A percentile compares a stretch with the other conserved stretches of the same genome.
Evolutionary conservation across 2,329 filamentous ascomycete species (phyloP).

Genomic region (Sporothrix curviconia): DNA sequence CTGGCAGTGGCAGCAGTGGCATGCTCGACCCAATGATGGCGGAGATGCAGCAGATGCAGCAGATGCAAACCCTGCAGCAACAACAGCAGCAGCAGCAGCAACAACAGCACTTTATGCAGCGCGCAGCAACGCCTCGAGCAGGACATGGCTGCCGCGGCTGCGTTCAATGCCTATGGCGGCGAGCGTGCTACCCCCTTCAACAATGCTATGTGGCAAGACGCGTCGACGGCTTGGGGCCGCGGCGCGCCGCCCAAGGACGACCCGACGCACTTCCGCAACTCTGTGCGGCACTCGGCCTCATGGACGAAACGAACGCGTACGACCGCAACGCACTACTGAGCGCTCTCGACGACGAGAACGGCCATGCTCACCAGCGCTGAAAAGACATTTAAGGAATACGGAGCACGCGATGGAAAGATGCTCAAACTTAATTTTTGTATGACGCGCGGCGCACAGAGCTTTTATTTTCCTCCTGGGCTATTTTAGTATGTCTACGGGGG

Average conservation of each 20-base stretch:
- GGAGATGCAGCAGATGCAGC: constrained; percentile 7
- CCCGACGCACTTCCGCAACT: constrained; percentile 21
- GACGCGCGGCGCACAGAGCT: too few relatives aligned
- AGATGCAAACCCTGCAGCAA: neutral
- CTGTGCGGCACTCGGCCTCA: constrained; percentile 18
- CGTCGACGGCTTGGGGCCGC: constrained; percentile 21
- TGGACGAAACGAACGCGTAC: constrained; percentile 20
- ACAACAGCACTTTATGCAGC: too few relatives aligned
- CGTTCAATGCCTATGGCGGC: neutral
- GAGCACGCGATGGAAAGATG: too few relatives aligned
- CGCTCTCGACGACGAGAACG: constrained; percentile 15
- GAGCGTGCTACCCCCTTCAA: neutral
- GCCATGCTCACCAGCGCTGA: constrained; percentile 2
- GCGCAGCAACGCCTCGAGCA: neutral
- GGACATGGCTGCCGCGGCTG: neutral
- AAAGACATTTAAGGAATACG: neutral
- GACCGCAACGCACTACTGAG: constrained; percentile 21
- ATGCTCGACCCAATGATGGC: neutral
- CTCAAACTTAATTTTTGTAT: too few relatives aligned
- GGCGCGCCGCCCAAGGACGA: constrained; percentile 20
- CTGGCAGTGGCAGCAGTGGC: neutral
- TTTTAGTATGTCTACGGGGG: too few relatives aligned
- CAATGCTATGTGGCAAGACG: constrained; percentile 18
- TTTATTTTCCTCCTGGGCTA: too few relatives aligned
- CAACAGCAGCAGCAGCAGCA: neutral